A percentile compares a stretch with the other conserved stretches of the same genome.
phyloP scores from a whole-genome alignment of 441 rosid genomes.

The Pelargonium australe region DNA sequence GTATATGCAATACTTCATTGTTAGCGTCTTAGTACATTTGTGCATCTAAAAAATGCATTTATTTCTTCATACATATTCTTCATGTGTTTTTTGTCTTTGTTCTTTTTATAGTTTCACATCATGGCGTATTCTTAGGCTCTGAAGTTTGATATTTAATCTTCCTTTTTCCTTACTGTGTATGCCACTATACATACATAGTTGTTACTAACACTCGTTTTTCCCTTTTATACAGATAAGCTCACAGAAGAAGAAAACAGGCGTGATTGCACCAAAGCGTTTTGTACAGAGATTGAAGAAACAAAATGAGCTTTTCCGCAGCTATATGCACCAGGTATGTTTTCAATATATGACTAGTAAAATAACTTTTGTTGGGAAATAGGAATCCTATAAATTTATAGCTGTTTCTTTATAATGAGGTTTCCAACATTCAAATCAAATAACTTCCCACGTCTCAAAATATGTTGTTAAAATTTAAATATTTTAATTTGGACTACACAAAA shows the following conservation, averaged over 20 bases:
- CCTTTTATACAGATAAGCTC: conserved; percentile 62
- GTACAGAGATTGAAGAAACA: conserved; percentile 97
- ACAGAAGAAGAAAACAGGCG: conserved; percentile 98
- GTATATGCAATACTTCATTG: background rate
- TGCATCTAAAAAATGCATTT: background rate
- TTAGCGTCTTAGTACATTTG: background rate
- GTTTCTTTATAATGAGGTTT: no score
- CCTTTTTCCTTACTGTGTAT: background rate
- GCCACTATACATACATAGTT: conserved; percentile 2
- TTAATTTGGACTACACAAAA: no score
- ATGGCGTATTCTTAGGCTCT: background rate
- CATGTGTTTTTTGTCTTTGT: background rate
- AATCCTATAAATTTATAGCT: no score
- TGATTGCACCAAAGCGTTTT: conserved; percentile 95
- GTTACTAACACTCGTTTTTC: conserved; percentile 19
- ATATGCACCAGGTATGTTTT: conserved; percentile 79
- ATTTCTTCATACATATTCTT: background rate
- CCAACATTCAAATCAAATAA: no score
- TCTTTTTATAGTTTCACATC: background rate
- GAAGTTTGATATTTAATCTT: background rate
- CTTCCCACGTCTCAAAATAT: no score
- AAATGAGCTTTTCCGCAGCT: conserved; percentile 94
- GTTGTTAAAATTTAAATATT: no score
- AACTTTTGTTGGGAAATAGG: no score
- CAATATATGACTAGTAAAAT: background rate